phyloP scores from a whole-genome alignment of 2,329 filamentous ascomycete genomes.

The Ophiostoma piceae region DNA sequence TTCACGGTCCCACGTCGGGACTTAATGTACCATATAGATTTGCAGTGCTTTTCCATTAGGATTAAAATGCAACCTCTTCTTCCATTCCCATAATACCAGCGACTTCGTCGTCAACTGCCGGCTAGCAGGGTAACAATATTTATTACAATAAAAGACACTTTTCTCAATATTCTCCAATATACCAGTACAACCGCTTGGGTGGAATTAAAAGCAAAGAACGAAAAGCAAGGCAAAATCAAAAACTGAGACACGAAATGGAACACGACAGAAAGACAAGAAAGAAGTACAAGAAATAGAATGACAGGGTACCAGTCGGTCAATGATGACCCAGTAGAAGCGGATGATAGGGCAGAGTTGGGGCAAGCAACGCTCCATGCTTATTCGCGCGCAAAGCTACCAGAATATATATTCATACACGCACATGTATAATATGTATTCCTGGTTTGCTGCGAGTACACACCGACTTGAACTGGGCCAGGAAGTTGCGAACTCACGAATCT shows the following conservation, averaged over 20 bases:
- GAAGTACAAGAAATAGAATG: not conserved
- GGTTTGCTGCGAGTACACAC: not conserved
- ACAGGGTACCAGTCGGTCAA: not conserved
- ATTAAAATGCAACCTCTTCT: not conserved
- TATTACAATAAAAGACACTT: slow-evolving; percentile 14
- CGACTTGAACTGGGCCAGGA: not conserved
- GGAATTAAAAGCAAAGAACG: slow-evolving; percentile 5
- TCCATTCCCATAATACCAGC: not conserved
- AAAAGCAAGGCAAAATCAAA: not conserved
- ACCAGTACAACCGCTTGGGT: not conserved
- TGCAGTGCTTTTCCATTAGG: not conserved
- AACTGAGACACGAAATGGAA: not conserved
- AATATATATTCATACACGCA: not conserved
- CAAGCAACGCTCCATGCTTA: not conserved
- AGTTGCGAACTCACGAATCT: slow-evolving; percentile 21
- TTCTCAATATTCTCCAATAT: slow-evolving; percentile 11
- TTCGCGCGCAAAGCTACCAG: not conserved
- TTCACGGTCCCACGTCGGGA: not conserved
- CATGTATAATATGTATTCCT: not conserved
- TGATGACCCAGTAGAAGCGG: not conserved
- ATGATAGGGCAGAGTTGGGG: not conserved
- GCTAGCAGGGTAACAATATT: not conserved
- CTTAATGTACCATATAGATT: not conserved
- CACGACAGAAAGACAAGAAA: not conserved
- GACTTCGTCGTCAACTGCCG: not conserved